Conservation (phyloP, 176 grass and related monocot species). For the Oryza brachyantha region DNA sequence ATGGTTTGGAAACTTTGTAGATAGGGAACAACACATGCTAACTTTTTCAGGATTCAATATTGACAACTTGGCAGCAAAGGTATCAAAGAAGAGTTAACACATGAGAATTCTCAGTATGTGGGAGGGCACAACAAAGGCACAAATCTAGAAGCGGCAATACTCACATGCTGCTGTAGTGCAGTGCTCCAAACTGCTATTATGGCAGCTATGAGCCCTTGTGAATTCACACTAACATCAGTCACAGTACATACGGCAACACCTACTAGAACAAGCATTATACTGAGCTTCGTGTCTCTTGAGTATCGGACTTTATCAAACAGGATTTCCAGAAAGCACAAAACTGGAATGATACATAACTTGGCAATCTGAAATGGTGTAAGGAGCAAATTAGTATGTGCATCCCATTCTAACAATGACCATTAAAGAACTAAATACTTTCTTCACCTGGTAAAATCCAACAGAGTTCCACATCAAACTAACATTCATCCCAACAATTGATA, state of each 20-base stretch:
- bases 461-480: constrained; percentile 21
- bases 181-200: constrained; percentile 17
- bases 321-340: constrained; percentile 42
- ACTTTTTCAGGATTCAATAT: not conserved
- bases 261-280: constrained; percentile 46
- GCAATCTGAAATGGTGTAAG: constrained; percentile 30
- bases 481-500: constrained; percentile 8
- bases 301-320: constrained; percentile 43
- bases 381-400: not conserved
- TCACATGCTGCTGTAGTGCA: constrained; percentile 45
- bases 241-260: constrained; percentile 31
- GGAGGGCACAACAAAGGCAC: not conserved
- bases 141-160: not conserved
- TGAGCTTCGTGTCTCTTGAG: constrained; percentile 43
- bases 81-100: not conserved
- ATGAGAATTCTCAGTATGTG: too few species aligned
- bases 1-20: not conserved
- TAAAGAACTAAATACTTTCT: not conserved
- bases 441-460: constrained; percentile 41
- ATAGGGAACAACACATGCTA: not conserved
- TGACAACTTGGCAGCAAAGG: not conserved
- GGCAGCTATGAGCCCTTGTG: constrained; percentile 25
- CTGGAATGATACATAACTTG: constrained; percentile 48
- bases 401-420: not conserved
- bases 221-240: constrained; percentile 45